Base-by-base conservation (phyloP, 2,329 filamentous ascomycete species). In the Whalleya microplaca region DNA sequence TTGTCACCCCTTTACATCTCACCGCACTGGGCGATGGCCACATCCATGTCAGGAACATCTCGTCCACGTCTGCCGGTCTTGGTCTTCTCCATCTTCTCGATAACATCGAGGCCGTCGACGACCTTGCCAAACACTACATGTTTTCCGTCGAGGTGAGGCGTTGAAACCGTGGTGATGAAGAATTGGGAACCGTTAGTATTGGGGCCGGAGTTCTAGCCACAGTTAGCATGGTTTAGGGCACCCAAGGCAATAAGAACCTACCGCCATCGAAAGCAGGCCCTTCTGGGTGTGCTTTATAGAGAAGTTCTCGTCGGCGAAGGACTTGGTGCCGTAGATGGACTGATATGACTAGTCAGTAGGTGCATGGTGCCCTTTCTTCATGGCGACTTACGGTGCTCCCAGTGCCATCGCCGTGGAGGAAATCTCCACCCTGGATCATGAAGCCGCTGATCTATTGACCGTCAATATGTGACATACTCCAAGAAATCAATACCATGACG, bases 341-440 rank as follows among this genome's bases (percentile, higher is more conserved):
- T 71, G 37, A 20, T 47, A 21, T 47, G 19, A 40, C 23, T 16
- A 3, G 19, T 60, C 41, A 59, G 48, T 12, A 55, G 51, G 20
- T 40, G 10, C 21, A 8, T 43, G 29, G 10, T 7, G 10, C 27
- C 21, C 7, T 18, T 18, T 14, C 20, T 10, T 10, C n/a, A 18
- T 45, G 27, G 29, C 20, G 40, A 63, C 66, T 55, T 62, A 71
- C 69, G 10, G 88, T 89, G 45, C 88, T 92, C 8, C 95, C 95
- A 0, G 91, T 96, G 49, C 95, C 95, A 73, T 98, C 91, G 50
- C 92, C 91, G 68, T 96, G 92, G 60, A 96, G 79, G 73, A 98
- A 98, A 75, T 99, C 95, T 51, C 95, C 95, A 45, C 94, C 94
- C 75, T 99, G 95, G 69, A 95, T 90, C 94, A 98, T 98, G 78